Base-by-base conservation (phyloP, 805 yeast genomes). In the Kurtzmaniella cleridarum region DNA sequence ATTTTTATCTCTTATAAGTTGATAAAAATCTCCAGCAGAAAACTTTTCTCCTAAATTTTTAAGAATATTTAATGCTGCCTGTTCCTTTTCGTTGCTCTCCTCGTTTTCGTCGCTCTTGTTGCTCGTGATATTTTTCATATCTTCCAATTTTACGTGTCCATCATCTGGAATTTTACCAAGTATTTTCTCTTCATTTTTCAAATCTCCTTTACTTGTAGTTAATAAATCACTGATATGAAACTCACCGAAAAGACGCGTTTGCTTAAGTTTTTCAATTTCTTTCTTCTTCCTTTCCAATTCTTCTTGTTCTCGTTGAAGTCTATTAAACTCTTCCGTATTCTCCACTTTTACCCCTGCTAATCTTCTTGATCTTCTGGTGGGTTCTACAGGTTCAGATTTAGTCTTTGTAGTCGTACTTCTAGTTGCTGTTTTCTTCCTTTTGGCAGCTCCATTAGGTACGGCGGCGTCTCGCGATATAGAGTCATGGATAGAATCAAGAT, bases 361-460 rank as follows among this genome's bases (percentile, higher is more conserved):
- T 46, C 97, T 69, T 36, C 88, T 70, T 0, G 96, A 88, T 44
- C 89, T 72, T 54, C 96, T 70, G 1, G 80, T 68, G 0, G 95
- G 95, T 12, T 68, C 53, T 2, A 43, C 40, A 15, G 49, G 41
- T 27, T 57, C 52, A 37, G 51, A 59, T 29, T 50, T 54, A 11
- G 45, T 50, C 10, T 58, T 61, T 20, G 57, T 55, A 8, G 55
- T 52, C 30, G 54, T 53, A 51, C 35, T 14, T 36, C 41, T 41
- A 24, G 39, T 16, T 35, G 45, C 13, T 13, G 33, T 32, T 30
- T 37, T 39, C 36, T 44, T 24, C 33, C 38, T 51, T 50, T 46
- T 52, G 41, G 51, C 29, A 23, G 44, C 31, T 26, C 39, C 31
- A 35, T 43, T 31, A 17, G 27, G 28, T 30, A 38, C 30, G 10